Evolutionary conservation across 2,329 filamentous ascomycete species (phyloP).

Genomic region (Coniochaeta hoffmannii): DNA sequence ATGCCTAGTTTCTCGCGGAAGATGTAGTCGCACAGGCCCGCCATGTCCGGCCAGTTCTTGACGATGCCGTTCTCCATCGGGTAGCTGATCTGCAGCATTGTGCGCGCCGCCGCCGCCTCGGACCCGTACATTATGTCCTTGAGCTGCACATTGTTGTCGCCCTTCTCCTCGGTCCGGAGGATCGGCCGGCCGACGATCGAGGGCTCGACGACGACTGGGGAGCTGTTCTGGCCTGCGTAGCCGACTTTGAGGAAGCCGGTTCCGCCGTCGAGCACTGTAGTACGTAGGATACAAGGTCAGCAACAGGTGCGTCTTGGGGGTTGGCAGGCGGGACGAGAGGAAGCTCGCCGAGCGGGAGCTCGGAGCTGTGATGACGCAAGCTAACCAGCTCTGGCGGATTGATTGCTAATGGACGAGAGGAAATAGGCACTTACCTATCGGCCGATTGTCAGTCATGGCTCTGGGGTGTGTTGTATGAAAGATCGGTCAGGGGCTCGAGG

Average conservation of each 20-base stretch:
- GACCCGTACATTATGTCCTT: slow-evolving; percentile 99
- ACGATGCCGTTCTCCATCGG: slow-evolving; percentile 99
- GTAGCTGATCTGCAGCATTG: slow-evolving; percentile 97
- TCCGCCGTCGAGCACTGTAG: slow-evolving; percentile 92
- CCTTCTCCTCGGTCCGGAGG: slow-evolving; percentile 85
- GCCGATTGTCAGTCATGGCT: neutral
- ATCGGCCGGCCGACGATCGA: slow-evolving; percentile 91
- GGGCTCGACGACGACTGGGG: slow-evolving; percentile 49
- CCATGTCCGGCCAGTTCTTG: slow-evolving; percentile 99
- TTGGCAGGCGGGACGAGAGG: neutral
- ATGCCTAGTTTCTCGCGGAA: slow-evolving; percentile 96
- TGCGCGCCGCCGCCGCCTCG: slow-evolving; percentile 89
- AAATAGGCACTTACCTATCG: slow-evolving; percentile 3
- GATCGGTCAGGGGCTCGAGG: neutral
- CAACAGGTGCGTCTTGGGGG: slow-evolving; percentile 5
- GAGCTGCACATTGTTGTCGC: slow-evolving; percentile 53
- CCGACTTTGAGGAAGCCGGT: slow-evolving; percentile 99
- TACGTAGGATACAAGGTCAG: slow-evolving; percentile 14
- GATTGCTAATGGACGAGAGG: neutral
- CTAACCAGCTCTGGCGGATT: neutral
- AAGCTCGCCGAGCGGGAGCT: neutral
- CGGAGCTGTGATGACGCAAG: neutral
- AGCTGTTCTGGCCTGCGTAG: slow-evolving; percentile 98
- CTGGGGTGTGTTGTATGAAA: neutral
- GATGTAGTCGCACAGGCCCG: slow-evolving; percentile 91